A percentile compares a stretch with the other conserved stretches of the same genome.
phyloP scores from a whole-genome alignment of 768 basidiomycete species.

The Russula dissimulans region DNA sequence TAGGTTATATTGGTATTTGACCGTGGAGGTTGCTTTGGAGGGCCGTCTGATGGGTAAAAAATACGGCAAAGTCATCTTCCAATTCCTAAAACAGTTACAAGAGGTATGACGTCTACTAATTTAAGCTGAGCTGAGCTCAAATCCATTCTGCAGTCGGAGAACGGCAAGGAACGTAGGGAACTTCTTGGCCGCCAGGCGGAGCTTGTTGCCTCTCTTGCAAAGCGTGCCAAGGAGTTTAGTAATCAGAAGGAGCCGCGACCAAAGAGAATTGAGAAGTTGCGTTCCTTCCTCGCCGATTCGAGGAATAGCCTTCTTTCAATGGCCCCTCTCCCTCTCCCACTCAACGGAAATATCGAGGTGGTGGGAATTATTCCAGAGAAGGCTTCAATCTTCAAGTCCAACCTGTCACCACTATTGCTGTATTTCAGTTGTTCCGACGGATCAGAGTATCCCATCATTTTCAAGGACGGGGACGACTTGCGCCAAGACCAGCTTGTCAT shows the following conservation, averaged over 20 bases:
- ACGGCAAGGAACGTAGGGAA: slow-evolving; percentile 75
- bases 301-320: slow-evolving; percentile 80
- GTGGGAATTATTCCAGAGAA: slow-evolving; percentile 86
- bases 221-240: slow-evolving; percentile 79
- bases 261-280: slow-evolving; percentile 95
- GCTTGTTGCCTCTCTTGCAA: slow-evolving; percentile 76
- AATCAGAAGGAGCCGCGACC: slow-evolving; percentile 87
- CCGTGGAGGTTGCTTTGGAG: slow-evolving; percentile 89
- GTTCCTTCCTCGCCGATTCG: slow-evolving; percentile 72
- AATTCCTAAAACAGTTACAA: slow-evolving; percentile 80
- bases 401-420: slow-evolving; percentile 83
- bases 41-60: slow-evolving; percentile 32
- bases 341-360: slow-evolving; percentile 79
- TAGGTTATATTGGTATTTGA: slow-evolving; percentile 93
- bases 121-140: neutral
- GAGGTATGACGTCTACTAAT: slow-evolving; percentile 44
- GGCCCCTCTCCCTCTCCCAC: slow-evolving; percentile 75
- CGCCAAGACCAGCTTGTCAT: slow-evolving; percentile 97
- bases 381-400: slow-evolving; percentile 95
- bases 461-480: slow-evolving; percentile 98
- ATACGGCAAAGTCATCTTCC: slow-evolving; percentile 55
- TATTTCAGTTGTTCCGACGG: slow-evolving; percentile 84
- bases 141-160: slow-evolving; percentile 40
- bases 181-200: slow-evolving; percentile 88
- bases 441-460: slow-evolving; percentile 87